Evolutionary conservation across 1,139 yeast species (phyloP).

Genomic region (Yamadazyma kanchanaburiensis): DNA sequence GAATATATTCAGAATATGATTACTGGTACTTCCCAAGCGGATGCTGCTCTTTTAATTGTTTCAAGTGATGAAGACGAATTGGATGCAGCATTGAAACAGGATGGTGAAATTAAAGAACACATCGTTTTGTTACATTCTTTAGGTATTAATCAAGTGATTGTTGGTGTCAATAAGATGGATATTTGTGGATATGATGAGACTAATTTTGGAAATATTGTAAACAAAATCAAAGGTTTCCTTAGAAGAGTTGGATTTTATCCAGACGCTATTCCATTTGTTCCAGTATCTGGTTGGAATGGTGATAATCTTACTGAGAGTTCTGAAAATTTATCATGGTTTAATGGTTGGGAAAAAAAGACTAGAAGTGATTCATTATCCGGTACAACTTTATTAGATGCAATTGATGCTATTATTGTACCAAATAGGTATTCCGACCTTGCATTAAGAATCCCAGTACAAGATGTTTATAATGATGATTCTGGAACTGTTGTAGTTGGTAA

Average conservation of each 20-base stretch:
- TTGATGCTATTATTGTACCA: too few relatives aligned
- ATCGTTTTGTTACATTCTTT: constrained; percentile 87
- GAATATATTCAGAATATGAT: constrained; percentile 95
- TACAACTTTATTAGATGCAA: too few relatives aligned
- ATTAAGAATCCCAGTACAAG: too few relatives aligned
- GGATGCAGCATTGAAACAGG: constrained; percentile 93
- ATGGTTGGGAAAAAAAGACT: too few relatives aligned
- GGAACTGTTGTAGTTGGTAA: too few relatives aligned
- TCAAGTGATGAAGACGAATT: constrained; percentile 94
- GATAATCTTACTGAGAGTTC: constrained; percentile 89
- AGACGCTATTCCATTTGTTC: constrained; percentile 87
- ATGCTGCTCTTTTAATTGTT: constrained; percentile 85
- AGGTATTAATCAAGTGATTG: constrained; percentile 77
- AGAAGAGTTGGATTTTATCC: constrained; percentile 95
- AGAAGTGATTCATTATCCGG: too few relatives aligned
- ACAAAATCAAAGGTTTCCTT: constrained; percentile 85
- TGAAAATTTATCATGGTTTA: too few relatives aligned
- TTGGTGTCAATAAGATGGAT: constrained; percentile 91
- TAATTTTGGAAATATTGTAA: constrained; percentile 73
- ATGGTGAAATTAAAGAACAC: constrained; percentile 94
- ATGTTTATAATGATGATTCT: too few relatives aligned
- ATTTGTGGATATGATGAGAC: constrained; percentile 81
- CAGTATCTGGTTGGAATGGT: constrained; percentile 94
- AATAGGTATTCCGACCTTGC: too few relatives aligned
- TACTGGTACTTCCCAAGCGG: too few relatives aligned